Conservation (phyloP, 192 early-diverging fungal species). For the Entomortierella beljakovae region DNA sequence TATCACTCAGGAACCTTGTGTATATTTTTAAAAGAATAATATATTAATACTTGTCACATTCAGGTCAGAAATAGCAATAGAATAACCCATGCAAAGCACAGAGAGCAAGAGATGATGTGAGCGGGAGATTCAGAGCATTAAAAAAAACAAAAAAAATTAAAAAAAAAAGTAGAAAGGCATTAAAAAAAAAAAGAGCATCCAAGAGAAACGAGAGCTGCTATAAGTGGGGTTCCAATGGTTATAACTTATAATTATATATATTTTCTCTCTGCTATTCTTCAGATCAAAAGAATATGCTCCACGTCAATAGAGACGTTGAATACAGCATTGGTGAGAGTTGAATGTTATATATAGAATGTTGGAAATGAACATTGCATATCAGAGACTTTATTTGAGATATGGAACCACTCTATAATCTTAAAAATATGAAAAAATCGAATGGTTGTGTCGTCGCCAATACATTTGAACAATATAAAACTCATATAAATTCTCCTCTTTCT, state of each 20-base stretch:
- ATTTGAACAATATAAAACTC: conserved; percentile 6
- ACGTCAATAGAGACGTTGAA: background rate
- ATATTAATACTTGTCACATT: conserved; percentile 16
- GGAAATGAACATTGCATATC: background rate
- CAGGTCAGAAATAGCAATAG: conserved; percentile 19
- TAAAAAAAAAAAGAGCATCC: conserved; percentile 4
- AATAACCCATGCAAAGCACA: background rate
- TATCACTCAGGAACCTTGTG: background rate
- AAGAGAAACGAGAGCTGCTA: background rate
- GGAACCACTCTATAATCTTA: background rate
- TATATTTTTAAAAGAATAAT: background rate
- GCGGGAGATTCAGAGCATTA: background rate
- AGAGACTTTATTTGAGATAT: background rate
- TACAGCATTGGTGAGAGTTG: background rate
- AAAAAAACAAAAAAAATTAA: background rate
- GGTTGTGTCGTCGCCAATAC: conserved; percentile 6
- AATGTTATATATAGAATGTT: background rate
- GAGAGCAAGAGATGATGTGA: background rate
- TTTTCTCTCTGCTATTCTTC: background rate
- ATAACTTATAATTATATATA: background rate
- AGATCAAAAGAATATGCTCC: background rate
- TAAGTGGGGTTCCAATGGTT: background rate
- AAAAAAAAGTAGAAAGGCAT: conserved; percentile 2
- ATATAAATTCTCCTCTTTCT: background rate
- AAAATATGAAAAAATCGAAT: background rate